phyloP scores from a whole-genome alignment of 257 asterid genomes.

The Eustoma russellianum region DNA sequence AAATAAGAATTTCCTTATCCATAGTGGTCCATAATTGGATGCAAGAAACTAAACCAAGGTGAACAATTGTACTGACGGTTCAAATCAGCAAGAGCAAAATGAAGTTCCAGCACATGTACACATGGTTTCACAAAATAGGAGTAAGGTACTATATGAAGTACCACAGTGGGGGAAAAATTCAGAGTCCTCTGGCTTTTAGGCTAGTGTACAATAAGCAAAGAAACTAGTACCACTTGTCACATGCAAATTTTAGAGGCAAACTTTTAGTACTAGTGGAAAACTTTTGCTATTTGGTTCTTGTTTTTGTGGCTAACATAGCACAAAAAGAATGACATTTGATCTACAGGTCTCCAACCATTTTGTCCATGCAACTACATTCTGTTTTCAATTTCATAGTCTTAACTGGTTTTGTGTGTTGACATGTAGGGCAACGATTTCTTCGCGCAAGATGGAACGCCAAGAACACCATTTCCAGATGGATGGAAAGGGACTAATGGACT shows the following conservation, averaged over 20 bases:
- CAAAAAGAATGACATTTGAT: background rate
- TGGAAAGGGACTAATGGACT: constrained; percentile 88
- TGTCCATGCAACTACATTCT: background rate
- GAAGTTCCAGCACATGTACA: background rate
- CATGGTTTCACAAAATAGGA: constrained; percentile 8
- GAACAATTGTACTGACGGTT: constrained; percentile 2
- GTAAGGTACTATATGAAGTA: constrained; percentile 3
- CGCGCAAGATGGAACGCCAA: constrained; percentile 76
- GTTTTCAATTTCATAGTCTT: background rate
- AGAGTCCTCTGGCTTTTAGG: background rate
- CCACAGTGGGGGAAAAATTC: background rate
- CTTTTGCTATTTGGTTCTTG: background rate
- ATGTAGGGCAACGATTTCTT: constrained; percentile 61
- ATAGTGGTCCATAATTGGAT: constrained; percentile 11
- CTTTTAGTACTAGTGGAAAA: background rate
- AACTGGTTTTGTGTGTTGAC: background rate
- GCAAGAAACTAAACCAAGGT: background rate
- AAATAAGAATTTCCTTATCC: background rate
- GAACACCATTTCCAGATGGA: constrained; percentile 61
- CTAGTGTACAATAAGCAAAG: background rate
- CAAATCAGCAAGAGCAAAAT: constrained; percentile 4
- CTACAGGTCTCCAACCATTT: no score
- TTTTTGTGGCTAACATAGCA: background rate
- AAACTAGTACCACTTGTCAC: constrained; percentile 8
- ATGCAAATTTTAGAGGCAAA: constrained; percentile 3